A percentile compares a stretch with the other conserved stretches of the same genome.
Evolutionary conservation across 345 rosid species (phyloP).

Genomic region (Ricinus communis): DNA sequence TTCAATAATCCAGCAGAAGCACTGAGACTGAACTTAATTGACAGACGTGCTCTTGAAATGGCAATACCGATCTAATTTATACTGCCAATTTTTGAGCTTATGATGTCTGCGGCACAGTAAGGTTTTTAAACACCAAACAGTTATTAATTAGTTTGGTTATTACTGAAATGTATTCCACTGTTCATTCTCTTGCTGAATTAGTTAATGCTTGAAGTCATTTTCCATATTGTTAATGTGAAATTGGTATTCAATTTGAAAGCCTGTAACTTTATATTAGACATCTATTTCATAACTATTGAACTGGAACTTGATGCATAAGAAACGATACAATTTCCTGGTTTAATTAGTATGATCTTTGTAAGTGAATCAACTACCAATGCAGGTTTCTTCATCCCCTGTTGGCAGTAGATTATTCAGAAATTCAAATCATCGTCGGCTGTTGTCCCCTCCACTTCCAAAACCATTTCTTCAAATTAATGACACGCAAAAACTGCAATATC

Average conservation of each 20-base stretch:
- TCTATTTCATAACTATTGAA: neutral
- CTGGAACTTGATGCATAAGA: conserved; percentile 1
- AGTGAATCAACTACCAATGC: conserved; percentile 38
- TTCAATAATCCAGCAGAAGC: neutral
- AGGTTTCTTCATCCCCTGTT: conserved; percentile 56
- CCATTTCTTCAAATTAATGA: conserved; percentile 67
- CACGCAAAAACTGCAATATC: conserved; percentile 24
- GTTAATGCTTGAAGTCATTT: neutral
- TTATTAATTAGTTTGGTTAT: no score
- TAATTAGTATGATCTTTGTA: conserved; percentile 8
- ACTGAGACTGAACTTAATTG: neutral
- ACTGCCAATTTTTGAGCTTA: no score
- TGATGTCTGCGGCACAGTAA: no score
- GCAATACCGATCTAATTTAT: no score
- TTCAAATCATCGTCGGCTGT: conserved; percentile 32
- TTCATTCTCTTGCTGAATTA: neutral
- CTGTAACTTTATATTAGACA: neutral
- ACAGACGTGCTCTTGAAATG: no score
- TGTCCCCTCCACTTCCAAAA: conserved; percentile 58
- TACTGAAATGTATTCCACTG: neutral
- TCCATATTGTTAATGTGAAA: neutral
- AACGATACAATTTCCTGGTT: neutral
- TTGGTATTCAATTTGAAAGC: neutral
- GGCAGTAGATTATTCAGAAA: conserved; percentile 33
- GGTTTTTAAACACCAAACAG: no score